Evolutionary conservation across 345 rosid genomes (phyloP).

Genomic region (Leavenworthia alabamica): DNA sequence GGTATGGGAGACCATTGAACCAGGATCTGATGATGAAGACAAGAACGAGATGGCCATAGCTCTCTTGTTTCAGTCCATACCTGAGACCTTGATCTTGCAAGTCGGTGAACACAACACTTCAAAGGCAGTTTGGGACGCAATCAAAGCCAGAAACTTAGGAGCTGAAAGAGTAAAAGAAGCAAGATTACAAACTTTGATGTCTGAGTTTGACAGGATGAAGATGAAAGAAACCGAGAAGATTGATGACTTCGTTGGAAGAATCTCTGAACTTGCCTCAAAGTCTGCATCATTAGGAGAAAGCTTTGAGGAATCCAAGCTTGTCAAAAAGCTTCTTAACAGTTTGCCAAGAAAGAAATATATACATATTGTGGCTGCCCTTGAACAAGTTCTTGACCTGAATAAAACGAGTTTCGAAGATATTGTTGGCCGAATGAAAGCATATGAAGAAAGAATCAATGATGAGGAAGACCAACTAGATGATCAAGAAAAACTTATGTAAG

Average conservation of each 20-base stretch:
- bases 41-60: neutral
- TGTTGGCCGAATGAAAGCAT: neutral
- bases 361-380: neutral
- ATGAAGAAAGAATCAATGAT: neutral
- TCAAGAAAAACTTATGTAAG: neutral
- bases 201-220: neutral
- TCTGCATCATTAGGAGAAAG: neutral
- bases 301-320: neutral
- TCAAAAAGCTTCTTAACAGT: neutral
- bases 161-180: neutral
- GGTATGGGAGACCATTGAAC: neutral
- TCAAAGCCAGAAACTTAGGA: neutral
- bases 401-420: neutral
- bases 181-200: neutral
- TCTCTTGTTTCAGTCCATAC: neutral
- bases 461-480: neutral
- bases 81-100: neutral
- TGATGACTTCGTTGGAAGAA: neutral
- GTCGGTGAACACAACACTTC: neutral
- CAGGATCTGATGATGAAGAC: fast-evolving
- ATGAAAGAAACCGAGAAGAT: neutral
- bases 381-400: neutral
- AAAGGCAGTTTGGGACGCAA: neutral
- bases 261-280: fast-evolving
- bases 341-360: neutral